A percentile compares a stretch with the other conserved stretches of the same genome.
Conservation (phyloP, 495 filamentous ascomycete genomes). For the Aspergillus bridgeri region DNA sequence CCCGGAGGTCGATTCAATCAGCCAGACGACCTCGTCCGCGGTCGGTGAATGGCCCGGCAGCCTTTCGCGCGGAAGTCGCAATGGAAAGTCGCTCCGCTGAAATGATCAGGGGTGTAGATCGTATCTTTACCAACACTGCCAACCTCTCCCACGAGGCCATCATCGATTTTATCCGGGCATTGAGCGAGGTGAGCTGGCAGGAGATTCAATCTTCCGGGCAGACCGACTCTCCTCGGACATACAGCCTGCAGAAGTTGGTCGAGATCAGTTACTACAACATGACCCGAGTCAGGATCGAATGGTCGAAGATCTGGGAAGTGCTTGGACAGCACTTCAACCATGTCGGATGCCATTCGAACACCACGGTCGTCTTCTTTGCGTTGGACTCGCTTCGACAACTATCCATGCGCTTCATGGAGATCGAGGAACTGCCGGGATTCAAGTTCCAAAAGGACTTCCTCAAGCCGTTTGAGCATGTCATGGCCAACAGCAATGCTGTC, state of each 20-base stretch:
- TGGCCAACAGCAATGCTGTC: slow-evolving; percentile 83
- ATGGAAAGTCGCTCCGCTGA: slow-evolving; percentile 89
- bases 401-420: slow-evolving; percentile 98
- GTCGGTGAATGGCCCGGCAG: slow-evolving; percentile 58
- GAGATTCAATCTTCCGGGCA: slow-evolving; percentile 96
- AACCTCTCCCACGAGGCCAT: slow-evolving; percentile 93
- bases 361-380: slow-evolving; percentile 93
- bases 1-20: slow-evolving; percentile 68
- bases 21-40: slow-evolving; percentile 60
- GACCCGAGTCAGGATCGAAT: slow-evolving; percentile 95
- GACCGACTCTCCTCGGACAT: slow-evolving; percentile 89
- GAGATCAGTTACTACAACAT: slow-evolving; percentile 99
- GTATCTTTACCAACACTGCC: slow-evolving; percentile 93
- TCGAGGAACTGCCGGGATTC: slow-evolving; percentile 95
- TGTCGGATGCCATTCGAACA: slow-evolving; percentile 94
- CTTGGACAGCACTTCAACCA: slow-evolving; percentile 97
- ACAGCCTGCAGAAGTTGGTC: slow-evolving; percentile 95
- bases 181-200: slow-evolving; percentile 98
- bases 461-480: slow-evolving; percentile 96
- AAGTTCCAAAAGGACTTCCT: slow-evolving; percentile 99
- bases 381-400: slow-evolving; percentile 91
- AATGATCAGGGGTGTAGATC: slow-evolving; percentile 86
- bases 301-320: slow-evolving; percentile 95
- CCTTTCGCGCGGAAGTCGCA: slow-evolving; percentile 81
- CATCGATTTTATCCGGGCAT: slow-evolving; percentile 89